phyloP scores from a whole-genome alignment of 495 filamentous ascomycete species.

The Penicillium paradoxum region DNA sequence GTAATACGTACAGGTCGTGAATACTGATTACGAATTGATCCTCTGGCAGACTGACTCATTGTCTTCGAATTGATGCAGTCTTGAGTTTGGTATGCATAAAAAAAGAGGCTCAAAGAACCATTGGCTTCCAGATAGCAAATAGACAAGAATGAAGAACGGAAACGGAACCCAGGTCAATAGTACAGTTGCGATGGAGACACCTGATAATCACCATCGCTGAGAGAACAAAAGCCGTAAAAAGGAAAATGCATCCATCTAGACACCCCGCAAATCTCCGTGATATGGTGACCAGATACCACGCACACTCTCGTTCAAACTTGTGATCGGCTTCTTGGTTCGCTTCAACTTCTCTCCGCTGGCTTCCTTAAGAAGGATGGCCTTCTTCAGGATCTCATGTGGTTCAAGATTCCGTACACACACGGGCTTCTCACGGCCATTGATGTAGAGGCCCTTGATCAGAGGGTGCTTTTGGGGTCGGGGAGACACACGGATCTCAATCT shows the following conservation, averaged over 20 bases:
- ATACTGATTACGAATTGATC: neutral
- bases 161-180: constrained; percentile 27
- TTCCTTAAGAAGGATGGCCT: constrained; percentile 73
- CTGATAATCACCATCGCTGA: constrained; percentile 12
- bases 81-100: constrained; percentile 14
- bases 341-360: constrained; percentile 83
- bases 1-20: neutral
- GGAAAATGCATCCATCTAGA: constrained; percentile 31
- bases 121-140: constrained; percentile 6
- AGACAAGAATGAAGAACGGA: constrained; percentile 12
- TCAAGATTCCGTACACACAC: constrained; percentile 87
- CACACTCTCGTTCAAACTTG: constrained; percentile 84
- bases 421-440: constrained; percentile 82
- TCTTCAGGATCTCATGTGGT: constrained; percentile 71
- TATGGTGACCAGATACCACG: constrained; percentile 93
- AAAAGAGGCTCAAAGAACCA: neutral
- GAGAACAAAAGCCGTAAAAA: constrained; percentile 16
- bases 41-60: neutral
- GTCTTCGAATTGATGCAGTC: neutral
- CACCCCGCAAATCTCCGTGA: constrained; percentile 58
- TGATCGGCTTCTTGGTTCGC: constrained; percentile 73
- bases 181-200: constrained; percentile 24
- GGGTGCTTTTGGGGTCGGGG: constrained; percentile 85
- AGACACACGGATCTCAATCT: constrained; percentile 84
- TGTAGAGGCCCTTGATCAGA: constrained; percentile 77